Base-by-base conservation (phyloP, 148 eudicot species). In the Spergularia marina region DNA sequence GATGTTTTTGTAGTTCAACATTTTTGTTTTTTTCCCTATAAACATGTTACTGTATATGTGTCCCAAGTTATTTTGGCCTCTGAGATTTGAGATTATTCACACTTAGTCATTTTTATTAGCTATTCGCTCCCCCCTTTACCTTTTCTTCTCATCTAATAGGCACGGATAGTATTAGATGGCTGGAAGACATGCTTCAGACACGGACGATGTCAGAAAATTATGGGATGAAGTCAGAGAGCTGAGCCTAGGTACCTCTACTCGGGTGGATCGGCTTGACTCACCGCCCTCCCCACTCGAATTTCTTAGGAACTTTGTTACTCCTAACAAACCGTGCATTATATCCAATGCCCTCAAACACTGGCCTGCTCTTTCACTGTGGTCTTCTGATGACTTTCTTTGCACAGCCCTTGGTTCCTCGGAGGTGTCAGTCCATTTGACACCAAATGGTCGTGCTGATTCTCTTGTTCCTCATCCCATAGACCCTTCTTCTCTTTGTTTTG, bases 181-280 rank as follows among this genome's bases (percentile, higher is more conserved):
- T 53, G 41, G 69, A 52, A 60, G 54, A 6, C 47, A 30, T 54
- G 55, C 71, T 14, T 44, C 80, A 70, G 64, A 74, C 54, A 36
- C 39, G 6, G 58, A 74, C 18, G 82, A 84, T 18, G 58, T 94
- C 11, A 80, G 82, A 68, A 75, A 76, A 64, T 78, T 95, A 52
- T 92, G 99, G 97, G 83, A 89, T 70, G 99, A 95, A 80, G 90
- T 86, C 2, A 62, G 99, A 71, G 96, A 90, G 68, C 85, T 95
- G 34, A 89, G 81, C 84, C 76, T 92, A 12, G 96, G 93, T 57
- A 78, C 79, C 83, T 83, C 91, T 36, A 59, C 85, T 59, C 82
- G 81, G 53, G 81, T 95, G 39, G 83, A 83, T 75, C 86, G 84
- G 52, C 88, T 95, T 60, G 78, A 77, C 15, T 79, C 91, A 4